Conservation (phyloP, 495 filamentous ascomycete species). For the Neurospora tetraspora region DNA sequence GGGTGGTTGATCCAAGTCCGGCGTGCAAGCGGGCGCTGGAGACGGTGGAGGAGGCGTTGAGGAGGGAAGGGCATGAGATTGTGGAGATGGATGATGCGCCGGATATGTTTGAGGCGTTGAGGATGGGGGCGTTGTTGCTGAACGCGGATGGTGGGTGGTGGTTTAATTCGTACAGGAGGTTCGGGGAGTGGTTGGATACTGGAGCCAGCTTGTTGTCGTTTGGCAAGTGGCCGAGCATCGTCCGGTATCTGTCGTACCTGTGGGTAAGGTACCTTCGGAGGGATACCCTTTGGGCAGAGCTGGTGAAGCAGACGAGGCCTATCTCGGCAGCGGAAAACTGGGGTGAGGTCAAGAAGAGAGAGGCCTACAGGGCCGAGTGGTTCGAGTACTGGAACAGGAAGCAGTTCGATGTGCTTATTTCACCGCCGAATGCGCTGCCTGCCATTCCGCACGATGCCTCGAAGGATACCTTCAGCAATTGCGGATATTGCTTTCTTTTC, state of each 20-base stretch:
- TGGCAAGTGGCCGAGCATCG: conserved; percentile 59
- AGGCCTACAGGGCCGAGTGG: conserved; percentile 66
- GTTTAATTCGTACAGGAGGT: conserved; percentile 64
- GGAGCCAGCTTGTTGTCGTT: conserved; percentile 65
- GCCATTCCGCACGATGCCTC: conserved; percentile 83
- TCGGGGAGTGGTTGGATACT: conserved; percentile 69
- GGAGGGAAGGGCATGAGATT: conserved; percentile 62
- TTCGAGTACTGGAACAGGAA: conserved; percentile 72
- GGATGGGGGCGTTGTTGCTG: conserved; percentile 74
- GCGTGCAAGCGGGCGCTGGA: conserved; percentile 72
- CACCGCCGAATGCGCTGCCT: conserved; percentile 82
- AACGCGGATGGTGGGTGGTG: conserved; percentile 81
- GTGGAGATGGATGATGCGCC: conserved; percentile 54
- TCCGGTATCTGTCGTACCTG: conserved; percentile 81
- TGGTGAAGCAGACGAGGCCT: conserved; percentile 60
- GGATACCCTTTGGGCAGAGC: conserved; percentile 67
- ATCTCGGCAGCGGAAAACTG: conserved; percentile 70
- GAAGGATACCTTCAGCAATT: conserved; percentile 75
- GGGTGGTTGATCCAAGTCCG: conserved; percentile 79
- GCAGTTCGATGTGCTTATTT: conserved; percentile 68
- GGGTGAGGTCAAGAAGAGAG: conserved; percentile 66
- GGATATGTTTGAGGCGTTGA: conserved; percentile 62
- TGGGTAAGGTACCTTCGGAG: conserved; percentile 75
- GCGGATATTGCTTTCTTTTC: conserved; percentile 94
- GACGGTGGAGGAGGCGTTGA: conserved; percentile 57